These are phyloP conservation scores for Lathyrus tuberosus DNA, from an alignment of 306 rosid genomes.

Conservation along the genomic window DNA sequence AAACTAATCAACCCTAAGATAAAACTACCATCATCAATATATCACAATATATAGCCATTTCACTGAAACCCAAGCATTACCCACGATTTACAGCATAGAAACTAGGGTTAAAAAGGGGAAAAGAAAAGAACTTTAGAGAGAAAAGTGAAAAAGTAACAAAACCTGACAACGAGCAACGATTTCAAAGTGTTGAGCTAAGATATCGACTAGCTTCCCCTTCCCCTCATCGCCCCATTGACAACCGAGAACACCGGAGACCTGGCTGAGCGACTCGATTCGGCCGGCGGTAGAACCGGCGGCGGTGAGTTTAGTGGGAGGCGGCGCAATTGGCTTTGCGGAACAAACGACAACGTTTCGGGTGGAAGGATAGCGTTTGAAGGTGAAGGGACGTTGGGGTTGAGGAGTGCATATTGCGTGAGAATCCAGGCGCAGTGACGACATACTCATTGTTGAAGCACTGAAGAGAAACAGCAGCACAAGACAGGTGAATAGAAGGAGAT, in stretches of 20 bases:
- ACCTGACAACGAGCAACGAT: slow-evolving; percentile 99
- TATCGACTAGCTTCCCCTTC: slow-evolving; percentile 90
- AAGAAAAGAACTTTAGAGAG: slow-evolving; percentile 14
- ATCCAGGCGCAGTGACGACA: slow-evolving; percentile 60
- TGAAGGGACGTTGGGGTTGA: slow-evolving; percentile 38
- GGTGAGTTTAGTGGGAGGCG: slow-evolving; percentile 55
- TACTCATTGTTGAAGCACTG: slow-evolving; percentile 47
- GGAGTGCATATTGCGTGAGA: slow-evolving; percentile 51
- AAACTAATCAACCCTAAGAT: slow-evolving; percentile 28
- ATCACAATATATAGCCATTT: neutral
- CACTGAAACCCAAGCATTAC: neutral
- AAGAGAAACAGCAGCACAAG: neutral
- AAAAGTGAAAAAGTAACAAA: neutral
- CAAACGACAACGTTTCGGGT: slow-evolving; percentile 47
- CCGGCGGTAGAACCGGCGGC: slow-evolving; percentile 48
- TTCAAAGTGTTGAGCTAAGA: slow-evolving; percentile 86
- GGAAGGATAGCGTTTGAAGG: slow-evolving; percentile 16
- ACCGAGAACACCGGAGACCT: slow-evolving; percentile 87
- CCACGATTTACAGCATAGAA: neutral
- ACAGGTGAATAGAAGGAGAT: too few species aligned
- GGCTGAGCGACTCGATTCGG: slow-evolving; percentile 76
- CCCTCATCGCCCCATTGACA: slow-evolving; percentile 99
- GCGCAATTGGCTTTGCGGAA: slow-evolving; percentile 50
- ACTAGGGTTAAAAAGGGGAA: neutral
- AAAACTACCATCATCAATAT: neutral